Conservation (phyloP, 176 grass and related monocot species). For the Carex cristatella region DNA sequence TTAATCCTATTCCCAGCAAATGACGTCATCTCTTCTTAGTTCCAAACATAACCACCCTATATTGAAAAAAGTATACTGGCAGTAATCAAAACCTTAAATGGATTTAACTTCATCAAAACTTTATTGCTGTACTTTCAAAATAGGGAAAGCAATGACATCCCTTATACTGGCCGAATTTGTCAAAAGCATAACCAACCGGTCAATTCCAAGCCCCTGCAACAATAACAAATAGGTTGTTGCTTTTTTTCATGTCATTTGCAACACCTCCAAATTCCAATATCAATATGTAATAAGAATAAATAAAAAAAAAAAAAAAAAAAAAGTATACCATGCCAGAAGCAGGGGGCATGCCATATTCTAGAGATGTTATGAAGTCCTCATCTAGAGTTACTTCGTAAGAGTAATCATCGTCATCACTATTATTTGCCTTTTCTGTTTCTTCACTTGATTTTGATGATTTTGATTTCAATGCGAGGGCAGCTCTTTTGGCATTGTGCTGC, state of each 20-base stretch:
- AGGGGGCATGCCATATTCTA: conserved; percentile 99
- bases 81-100: neutral
- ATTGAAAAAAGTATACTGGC: neutral
- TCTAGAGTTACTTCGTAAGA: conserved; percentile 92
- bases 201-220: conserved; percentile 73
- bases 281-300: neutral
- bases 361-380: conserved; percentile 83
- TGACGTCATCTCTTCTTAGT: neutral
- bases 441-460: conserved; percentile 34
- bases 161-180: conserved; percentile 85
- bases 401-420: conserved; percentile 49
- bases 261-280: neutral
- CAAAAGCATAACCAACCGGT: conserved; percentile 89
- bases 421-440: conserved; percentile 19
- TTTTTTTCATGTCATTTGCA: neutral
- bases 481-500: conserved; percentile 81
- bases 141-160: conserved; percentile 91
- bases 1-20: neutral
- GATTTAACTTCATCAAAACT: neutral
- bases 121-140: conserved; percentile 84
- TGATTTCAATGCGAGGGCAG: conserved; percentile 40
- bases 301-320: neutral
- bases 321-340: conserved; percentile 86
- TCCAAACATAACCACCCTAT: neutral
- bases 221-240: neutral